These are phyloP conservation scores for Fusarium papillatum DNA, from an alignment of 2,329 filamentous ascomycete genomes.

Conservation along the genomic window DNA sequence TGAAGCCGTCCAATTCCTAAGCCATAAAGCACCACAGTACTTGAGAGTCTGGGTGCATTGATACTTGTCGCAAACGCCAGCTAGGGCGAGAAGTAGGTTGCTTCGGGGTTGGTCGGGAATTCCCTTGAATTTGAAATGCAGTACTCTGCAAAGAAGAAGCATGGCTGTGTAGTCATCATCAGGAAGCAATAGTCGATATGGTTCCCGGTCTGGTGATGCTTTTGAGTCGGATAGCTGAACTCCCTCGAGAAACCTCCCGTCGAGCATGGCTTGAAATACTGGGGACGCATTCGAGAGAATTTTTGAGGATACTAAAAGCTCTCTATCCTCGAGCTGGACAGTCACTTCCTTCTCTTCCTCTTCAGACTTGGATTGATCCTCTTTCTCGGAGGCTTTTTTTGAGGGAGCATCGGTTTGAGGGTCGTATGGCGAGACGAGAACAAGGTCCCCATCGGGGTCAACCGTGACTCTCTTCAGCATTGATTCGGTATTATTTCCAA, in stretches of 20 bases:
- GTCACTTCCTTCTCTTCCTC: background rate
- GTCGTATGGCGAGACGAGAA: background rate
- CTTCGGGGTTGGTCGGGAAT: background rate
- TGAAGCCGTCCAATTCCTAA: background rate
- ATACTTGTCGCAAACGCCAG: background rate
- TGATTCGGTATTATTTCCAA: background rate
- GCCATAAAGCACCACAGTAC: background rate
- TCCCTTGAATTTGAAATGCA: background rate
- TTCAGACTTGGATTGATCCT: background rate
- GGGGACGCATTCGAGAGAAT: background rate
- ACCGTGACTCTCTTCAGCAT: background rate
- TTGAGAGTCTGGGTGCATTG: constrained; percentile 1
- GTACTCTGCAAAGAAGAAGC: background rate
- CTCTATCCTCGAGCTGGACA: background rate
- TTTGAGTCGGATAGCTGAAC: background rate
- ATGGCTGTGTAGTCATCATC: background rate
- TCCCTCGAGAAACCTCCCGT: background rate
- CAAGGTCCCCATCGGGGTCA: background rate
- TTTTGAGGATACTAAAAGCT: background rate
- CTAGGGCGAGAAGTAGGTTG: background rate
- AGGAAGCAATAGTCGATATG: background rate
- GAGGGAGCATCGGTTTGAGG: background rate
- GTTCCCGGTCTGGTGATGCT: background rate
- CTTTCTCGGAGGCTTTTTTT: background rate
- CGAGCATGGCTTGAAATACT: background rate